Percentiles rank a stretch among this genome's conserved stretches.
Conservation (phyloP, 2,329 filamentous ascomycete genomes). For the Colletotrichum neosansevieriae region DNA sequence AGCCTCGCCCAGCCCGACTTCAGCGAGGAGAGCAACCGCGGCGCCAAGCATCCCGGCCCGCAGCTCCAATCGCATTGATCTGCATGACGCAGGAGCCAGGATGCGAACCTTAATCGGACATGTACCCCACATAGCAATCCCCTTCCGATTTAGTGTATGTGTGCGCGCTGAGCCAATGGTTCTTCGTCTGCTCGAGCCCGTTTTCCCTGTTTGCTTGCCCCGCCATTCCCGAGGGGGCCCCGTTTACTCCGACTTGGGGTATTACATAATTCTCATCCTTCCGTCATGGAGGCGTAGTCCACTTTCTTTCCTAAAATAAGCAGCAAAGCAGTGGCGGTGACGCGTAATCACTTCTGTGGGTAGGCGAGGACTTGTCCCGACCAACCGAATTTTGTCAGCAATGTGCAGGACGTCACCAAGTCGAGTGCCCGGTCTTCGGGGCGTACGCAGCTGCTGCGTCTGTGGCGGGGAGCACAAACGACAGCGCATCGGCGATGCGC, state of each 20-base stretch:
- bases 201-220: constrained; percentile 19
- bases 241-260: constrained; percentile 17
- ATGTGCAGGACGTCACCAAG: constrained; percentile 9
- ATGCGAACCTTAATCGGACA: constrained; percentile 40
- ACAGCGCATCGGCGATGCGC: constrained; percentile 8
- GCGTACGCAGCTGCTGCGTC: background rate
- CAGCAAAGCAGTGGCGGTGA: constrained; percentile 24
- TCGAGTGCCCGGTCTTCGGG: constrained; percentile 7
- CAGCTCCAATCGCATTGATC: constrained; percentile 37
- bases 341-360: constrained; percentile 28
- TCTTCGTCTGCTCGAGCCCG: constrained; percentile 9
- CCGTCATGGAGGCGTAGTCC: constrained; percentile 18
- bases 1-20: constrained; percentile 22
- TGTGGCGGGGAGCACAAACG: constrained; percentile 15
- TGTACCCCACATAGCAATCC: constrained; percentile 35
- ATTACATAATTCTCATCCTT: constrained; percentile 33
- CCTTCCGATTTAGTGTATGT: background rate
- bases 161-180: constrained; percentile 14
- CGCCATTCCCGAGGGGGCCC: background rate
- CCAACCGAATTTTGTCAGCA: constrained; percentile 32
- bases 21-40: constrained; percentile 25
- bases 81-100: constrained; percentile 41
- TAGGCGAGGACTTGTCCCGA: background rate
- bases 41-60: constrained; percentile 35
- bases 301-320: constrained; percentile 24